Base-by-base conservation (phyloP, 2,329 filamentous ascomycete species). In the Xylaria sp. region DNA sequence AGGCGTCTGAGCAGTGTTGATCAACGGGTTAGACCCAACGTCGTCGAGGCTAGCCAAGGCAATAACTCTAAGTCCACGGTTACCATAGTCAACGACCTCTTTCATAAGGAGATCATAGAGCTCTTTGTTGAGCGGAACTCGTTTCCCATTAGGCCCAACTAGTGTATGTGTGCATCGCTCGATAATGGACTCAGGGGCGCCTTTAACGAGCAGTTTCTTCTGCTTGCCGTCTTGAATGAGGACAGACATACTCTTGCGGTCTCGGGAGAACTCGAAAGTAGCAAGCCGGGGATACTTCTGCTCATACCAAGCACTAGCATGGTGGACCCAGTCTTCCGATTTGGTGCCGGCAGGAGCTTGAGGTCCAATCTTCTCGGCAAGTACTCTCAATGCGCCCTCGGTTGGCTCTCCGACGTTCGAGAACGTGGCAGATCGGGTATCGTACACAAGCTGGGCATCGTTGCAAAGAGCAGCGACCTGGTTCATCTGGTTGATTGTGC, bases 201-300 rank as follows among this genome's bases (percentile, higher is more conserved):
- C 96, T 84, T 99, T 99, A 73, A 99, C 94, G 58, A 99, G 87
- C 12, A 99, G 90, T 79, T 92, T 94, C 83, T 96, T 89, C 62
- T 89, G 82, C 59, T 86, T 85, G 65, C 88, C 91, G 64, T 88
- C 86, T 73, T 91, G 88, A 71, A 97, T 93, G 68, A 98, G 84
- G 43, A 99, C 97, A 57, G 96, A 99, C 96, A 99, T 99, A 82
- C 95, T 98, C 89, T 99, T 99, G 71, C 96, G 90, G 81, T 99
- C 96, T 75, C 96, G 91, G 1, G 96, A 98, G 83, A 99, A 99
- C 80, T 99, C 96, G 76, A 94, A 99, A 12, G 94, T 97, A 9
- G 94, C 91, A 66, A 97, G 86, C 51, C 92, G 90, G 62, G 90
- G 89, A 59, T 91, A 88, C 74, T 89, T 87, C 74, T 89, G 86